phyloP scores from a whole-genome alignment of 228 moss, liverwort and hornwort genomes.

The Sphagnum magellanicum region DNA sequence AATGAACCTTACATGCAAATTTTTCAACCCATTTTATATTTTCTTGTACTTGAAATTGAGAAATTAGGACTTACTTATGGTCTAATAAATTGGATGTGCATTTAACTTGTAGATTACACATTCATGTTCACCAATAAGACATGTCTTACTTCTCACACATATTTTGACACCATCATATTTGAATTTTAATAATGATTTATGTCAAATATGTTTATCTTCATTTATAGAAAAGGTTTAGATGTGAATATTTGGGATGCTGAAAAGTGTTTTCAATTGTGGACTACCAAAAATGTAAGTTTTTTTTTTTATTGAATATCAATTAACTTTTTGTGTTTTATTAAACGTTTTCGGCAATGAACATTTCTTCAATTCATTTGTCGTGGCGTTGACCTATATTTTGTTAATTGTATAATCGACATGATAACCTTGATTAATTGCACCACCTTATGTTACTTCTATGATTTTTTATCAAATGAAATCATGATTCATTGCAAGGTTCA shows the following conservation, averaged over 20 bases:
- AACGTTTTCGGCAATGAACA: too few species aligned
- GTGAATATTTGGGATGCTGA: constrained; percentile 75
- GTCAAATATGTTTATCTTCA: neutral
- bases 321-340: too few species aligned
- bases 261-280: constrained; percentile 62
- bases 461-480: constrained; percentile 55
- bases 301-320: neutral
- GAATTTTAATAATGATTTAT: neutral
- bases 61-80: too few species aligned
- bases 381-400: too few species aligned
- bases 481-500: constrained; percentile 39
- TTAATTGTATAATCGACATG: constrained; percentile 57
- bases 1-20: too few species aligned
- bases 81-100: too few species aligned
- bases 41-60: neutral
- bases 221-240: constrained; percentile 78
- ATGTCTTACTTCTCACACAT: too few species aligned
- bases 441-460: constrained; percentile 73
- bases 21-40: too few species aligned
- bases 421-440: constrained; percentile 76
- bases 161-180: neutral
- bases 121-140: too few species aligned
- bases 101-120: too few species aligned
- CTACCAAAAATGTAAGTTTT: constrained; percentile 66
- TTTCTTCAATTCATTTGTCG: neutral